Evolutionary conservation across 805 yeast genomes (phyloP).

Genomic region (Metschnikowia drakensbergensis): DNA sequence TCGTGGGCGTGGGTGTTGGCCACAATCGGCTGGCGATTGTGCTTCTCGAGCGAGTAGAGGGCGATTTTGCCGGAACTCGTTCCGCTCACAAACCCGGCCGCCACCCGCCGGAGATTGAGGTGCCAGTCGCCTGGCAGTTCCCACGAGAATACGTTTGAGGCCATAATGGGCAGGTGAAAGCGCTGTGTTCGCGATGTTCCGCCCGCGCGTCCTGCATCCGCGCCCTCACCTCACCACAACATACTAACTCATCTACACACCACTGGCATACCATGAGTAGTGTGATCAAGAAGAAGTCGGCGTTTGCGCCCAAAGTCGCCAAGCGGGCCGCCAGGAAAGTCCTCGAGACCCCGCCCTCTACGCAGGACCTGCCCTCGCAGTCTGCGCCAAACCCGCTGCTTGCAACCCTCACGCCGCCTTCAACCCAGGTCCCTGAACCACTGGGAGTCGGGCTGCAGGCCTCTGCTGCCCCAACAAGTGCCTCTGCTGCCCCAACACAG

Average conservation of each 20-base stretch:
- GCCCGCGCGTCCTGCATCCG: not conserved
- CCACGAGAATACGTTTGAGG: slow-evolving; percentile 15
- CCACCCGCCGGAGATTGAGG: slow-evolving; percentile 33
- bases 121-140: slow-evolving; percentile 47
- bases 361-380: slow-evolving; percentile 10
- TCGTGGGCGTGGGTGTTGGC: slow-evolving; percentile 31
- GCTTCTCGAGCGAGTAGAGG: slow-evolving; percentile 31
- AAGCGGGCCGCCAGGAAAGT: slow-evolving; percentile 22
- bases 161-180: not conserved
- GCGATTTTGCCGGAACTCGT: slow-evolving; percentile 47
- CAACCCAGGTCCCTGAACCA: not conserved
- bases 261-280: slow-evolving; percentile 36
- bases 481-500: no score
- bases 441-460: not conserved
- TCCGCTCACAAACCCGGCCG: slow-evolving; percentile 36
- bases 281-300: slow-evolving; percentile 48
- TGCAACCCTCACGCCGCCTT: slow-evolving; percentile 1
- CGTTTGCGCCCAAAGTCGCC: slow-evolving; percentile 58
- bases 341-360: slow-evolving; percentile 16
- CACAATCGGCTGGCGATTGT: slow-evolving; percentile 17
- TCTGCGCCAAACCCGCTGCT: not conserved
- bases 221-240: not conserved
- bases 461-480: no score
- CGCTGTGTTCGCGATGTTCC: not conserved
- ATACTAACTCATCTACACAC: not conserved